A percentile compares a stretch with the other conserved stretches of the same genome.
Conservation (phyloP, 1,284 basidiomycete species). For the Amylostereum chailletii region DNA sequence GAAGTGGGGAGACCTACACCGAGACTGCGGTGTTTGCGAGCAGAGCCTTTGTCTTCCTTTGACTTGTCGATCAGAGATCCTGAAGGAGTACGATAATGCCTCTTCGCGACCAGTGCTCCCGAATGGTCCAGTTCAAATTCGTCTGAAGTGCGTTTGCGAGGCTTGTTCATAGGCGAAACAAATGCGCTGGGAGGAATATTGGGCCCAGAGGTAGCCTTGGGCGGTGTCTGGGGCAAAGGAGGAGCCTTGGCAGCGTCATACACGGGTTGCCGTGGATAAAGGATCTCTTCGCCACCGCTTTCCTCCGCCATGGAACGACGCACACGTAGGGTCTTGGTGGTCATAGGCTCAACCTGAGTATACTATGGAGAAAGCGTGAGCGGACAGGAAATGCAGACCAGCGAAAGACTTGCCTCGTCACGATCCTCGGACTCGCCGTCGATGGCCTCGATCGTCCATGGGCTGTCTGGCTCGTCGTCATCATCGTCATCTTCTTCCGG, state of each 20-base stretch:
- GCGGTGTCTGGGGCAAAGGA: conserved; percentile 17
- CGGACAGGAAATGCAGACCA: conserved; percentile 6
- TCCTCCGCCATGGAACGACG: conserved; percentile 65
- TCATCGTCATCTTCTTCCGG: conserved; percentile 31
- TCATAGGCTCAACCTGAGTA: conserved; percentile 30
- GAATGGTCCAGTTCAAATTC: conserved; percentile 74
- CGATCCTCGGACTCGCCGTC: conserved; percentile 67
- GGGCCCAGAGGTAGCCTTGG: not conserved
- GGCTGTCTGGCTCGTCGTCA: conserved; percentile 52
- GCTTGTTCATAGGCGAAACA: conserved; percentile 39
- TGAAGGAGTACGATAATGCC: conserved; percentile 19
- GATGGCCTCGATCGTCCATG: conserved; percentile 80
- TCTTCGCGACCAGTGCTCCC: conserved; percentile 50
- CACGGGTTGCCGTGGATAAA: conserved; percentile 60
- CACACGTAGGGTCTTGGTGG: conserved; percentile 38
- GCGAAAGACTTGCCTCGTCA: conserved; percentile 43
- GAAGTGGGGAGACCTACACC: conserved; percentile 40
- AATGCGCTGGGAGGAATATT: conserved; percentile 55
- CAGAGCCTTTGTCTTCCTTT: conserved; percentile 44
- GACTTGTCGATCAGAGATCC: conserved; percentile 24
- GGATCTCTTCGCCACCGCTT: conserved; percentile 75
- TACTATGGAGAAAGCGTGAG: conserved; percentile 18
- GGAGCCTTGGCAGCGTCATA: conserved; percentile 21
- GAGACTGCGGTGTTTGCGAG: conserved; percentile 67
- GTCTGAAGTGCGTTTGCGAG: conserved; percentile 72